Evolutionary conservation across 805 yeast species (phyloP).

Genomic region (Candida xiaguanensis): DNA sequence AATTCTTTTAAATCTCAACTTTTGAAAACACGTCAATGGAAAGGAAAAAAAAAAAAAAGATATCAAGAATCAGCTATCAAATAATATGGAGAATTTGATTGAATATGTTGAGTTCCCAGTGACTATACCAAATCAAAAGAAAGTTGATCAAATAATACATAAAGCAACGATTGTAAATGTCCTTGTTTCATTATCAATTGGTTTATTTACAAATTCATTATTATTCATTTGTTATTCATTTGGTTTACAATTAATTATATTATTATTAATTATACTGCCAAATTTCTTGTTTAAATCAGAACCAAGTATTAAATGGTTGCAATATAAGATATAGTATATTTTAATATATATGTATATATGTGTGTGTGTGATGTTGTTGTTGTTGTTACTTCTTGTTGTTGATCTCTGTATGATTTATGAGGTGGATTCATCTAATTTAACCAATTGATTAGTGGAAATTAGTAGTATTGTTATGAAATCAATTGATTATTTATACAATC

Average conservation of each 20-base stretch:
- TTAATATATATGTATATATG: no score
- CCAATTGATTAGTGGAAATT: no score
- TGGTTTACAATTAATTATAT: conserved; percentile 7
- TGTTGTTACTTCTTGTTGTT: no score
- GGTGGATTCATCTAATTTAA: no score
- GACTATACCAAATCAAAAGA: conserved; percentile 12
- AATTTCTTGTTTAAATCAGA: conserved; percentile 10
- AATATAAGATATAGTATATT: conserved; percentile 5
- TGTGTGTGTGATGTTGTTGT: no score
- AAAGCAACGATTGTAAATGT: conserved; percentile 5
- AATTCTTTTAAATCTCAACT: no score
- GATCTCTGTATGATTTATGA: no score
- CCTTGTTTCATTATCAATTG: conserved; percentile 7
- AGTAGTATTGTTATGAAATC: no score
- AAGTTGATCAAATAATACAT: conserved; percentile 7
- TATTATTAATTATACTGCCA: conserved; percentile 9
- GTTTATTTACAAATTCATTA: conserved; percentile 7
- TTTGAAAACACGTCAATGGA: no score
- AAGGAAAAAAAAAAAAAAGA: no score
- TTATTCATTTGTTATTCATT: conserved; percentile 6
- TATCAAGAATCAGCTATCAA: not conserved
- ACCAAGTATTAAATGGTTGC: conserved; percentile 10
- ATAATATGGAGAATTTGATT: conserved; percentile 4
- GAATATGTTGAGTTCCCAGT: conserved; percentile 12
- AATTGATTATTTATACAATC: no score